Evolutionary conservation across 768 basidiomycete genomes (phyloP).

Genomic region (Pleurotus ostreatus): DNA sequence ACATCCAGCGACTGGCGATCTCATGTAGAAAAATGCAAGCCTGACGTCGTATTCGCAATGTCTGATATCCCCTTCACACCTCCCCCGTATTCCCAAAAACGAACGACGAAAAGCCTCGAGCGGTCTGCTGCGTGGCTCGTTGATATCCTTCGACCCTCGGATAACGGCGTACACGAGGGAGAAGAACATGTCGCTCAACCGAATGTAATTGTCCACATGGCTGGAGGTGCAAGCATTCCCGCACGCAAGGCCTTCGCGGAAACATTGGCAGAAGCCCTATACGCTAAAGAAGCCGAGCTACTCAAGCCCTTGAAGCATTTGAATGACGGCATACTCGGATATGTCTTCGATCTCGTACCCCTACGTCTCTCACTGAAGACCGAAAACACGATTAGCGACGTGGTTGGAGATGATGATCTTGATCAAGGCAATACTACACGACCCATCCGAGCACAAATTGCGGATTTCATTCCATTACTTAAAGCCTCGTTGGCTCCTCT

Average conservation of each 20-base stretch:
- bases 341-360: slow-evolving; percentile 65
- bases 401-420: not conserved
- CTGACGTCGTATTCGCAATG: slow-evolving; percentile 70
- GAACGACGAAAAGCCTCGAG: slow-evolving; percentile 71
- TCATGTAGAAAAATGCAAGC: slow-evolving; percentile 48
- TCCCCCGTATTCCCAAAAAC: slow-evolving; percentile 72
- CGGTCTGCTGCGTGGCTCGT: slow-evolving; percentile 64
- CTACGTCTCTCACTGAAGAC: slow-evolving; percentile 30
- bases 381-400: not conserved
- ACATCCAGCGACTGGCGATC: slow-evolving; percentile 50
- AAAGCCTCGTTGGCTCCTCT: slow-evolving; percentile 56
- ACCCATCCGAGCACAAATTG: not conserved
- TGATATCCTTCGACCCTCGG: slow-evolving; percentile 38
- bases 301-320: slow-evolving; percentile 50
- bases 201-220: slow-evolving; percentile 66
- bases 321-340: slow-evolving; percentile 69
- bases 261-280: slow-evolving; percentile 50
- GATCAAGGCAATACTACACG: slow-evolving; percentile 6
- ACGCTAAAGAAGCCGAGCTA: slow-evolving; percentile 49
- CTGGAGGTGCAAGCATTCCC: slow-evolving; percentile 48
- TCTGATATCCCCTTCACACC: slow-evolving; percentile 65
- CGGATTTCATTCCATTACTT: slow-evolving; percentile 37
- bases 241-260: slow-evolving; percentile 67
- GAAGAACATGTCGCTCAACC: not conserved
- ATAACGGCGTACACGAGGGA: not conserved